Evolutionary conservation across 2,329 filamentous ascomycete species (phyloP).

Genomic region (Fusarium domesticum): DNA sequence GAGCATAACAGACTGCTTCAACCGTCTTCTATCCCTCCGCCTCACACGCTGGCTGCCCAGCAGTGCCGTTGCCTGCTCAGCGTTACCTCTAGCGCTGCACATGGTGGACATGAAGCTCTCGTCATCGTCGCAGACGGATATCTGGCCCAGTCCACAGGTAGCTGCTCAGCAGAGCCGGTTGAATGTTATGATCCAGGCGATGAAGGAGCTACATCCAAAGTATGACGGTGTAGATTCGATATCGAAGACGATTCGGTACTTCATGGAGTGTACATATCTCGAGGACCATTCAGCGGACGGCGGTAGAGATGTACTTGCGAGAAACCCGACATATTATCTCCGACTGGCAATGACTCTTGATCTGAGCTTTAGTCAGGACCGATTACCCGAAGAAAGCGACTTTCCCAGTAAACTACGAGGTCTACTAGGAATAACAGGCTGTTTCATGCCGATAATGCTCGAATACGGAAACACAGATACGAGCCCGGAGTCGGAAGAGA

Average conservation of each 20-base stretch:
- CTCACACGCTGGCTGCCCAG: conserved; percentile 1
- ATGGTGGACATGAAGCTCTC: conserved; percentile 1
- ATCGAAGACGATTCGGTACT: conserved; percentile 2
- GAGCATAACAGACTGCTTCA: not conserved
- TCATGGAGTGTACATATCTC: conserved; percentile 6
- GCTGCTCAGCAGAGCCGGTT: not conserved
- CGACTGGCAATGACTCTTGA: not conserved
- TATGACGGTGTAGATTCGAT: conserved; percentile 1
- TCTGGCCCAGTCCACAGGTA: not conserved
- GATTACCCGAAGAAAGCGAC: not conserved
- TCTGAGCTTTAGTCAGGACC: conserved; percentile 4
- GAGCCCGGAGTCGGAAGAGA: not conserved
- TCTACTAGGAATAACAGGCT: not conserved
- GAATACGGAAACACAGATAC: not conserved
- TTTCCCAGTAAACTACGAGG: not conserved
- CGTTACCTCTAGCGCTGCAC: conserved; percentile 1
- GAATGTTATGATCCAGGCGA: conserved; percentile 1
- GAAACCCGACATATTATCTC: conserved; percentile 1
- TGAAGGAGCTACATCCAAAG: conserved; percentile 2
- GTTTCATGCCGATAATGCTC: conserved; percentile 1
- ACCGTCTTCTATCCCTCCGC: not conserved
- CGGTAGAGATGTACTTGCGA: not conserved
- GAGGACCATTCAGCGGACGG: not conserved
- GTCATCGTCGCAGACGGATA: not conserved
- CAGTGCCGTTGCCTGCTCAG: conserved; percentile 2